Evolutionary conservation across 2,329 filamentous ascomycete genomes (phyloP).

Genomic region (Botrytis hyacinthi): DNA sequence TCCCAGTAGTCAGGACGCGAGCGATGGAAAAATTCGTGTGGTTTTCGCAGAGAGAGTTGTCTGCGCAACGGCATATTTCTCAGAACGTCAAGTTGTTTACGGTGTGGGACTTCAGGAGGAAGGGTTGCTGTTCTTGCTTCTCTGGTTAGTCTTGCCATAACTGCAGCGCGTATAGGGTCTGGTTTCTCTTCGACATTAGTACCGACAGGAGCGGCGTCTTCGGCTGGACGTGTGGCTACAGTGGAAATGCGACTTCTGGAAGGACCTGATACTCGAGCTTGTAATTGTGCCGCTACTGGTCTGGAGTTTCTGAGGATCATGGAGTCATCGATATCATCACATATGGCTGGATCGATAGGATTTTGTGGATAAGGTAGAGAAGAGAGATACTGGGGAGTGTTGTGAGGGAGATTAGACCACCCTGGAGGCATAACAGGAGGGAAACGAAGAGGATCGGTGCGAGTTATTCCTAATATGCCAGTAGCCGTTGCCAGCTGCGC

Average conservation of each 20-base stretch:
- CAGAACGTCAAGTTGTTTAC: too few species aligned
- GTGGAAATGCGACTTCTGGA: too few species aligned
- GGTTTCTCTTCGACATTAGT: neutral
- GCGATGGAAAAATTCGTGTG: neutral
- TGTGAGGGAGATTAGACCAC: accelerated
- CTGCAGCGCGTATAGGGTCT: neutral
- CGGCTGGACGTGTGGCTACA: neutral
- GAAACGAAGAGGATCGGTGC: too few species aligned
- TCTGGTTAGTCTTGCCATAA: neutral
- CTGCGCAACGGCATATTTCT: neutral
- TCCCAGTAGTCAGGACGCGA: neutral
- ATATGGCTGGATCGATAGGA: neutral
- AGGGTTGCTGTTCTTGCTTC: neutral
- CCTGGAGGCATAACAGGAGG: too few species aligned
- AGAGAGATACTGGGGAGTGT: neutral
- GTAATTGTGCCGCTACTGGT: neutral
- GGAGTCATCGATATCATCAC: neutral
- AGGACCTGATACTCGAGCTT: neutral
- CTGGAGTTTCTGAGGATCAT: too few species aligned
- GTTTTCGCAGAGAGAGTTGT: neutral
- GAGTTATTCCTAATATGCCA: neutral
- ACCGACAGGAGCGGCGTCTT: neutral
- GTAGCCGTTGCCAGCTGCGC: neutral
- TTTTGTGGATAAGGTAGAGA: neutral
- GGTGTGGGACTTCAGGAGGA: neutral